Evolutionary conservation across 2,329 filamentous ascomycete species (phyloP).

Genomic region (Penicillium sp.): DNA sequence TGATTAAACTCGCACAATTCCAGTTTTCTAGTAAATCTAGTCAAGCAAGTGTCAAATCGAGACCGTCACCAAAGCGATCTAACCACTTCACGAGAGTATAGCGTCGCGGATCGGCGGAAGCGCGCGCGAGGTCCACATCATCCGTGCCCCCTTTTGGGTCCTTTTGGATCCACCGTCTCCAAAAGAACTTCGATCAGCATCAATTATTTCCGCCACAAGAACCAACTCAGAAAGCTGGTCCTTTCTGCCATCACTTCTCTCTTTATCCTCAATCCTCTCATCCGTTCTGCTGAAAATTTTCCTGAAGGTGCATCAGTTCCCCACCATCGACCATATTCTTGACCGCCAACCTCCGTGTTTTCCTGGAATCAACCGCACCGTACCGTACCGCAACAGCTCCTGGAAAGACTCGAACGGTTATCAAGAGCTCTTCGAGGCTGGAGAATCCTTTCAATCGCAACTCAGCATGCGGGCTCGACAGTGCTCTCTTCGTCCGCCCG

Average conservation of each 20-base stretch:
- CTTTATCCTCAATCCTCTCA: constrained; percentile 2
- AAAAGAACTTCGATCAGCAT: constrained; percentile 14
- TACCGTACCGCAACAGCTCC: background rate
- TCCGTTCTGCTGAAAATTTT: constrained; percentile 1
- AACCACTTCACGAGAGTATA: constrained; percentile 3
- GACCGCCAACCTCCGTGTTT: constrained; percentile 6
- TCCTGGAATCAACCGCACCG: background rate
- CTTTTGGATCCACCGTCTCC: constrained; percentile 19
- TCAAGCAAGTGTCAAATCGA: background rate
- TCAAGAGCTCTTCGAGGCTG: constrained; percentile 11
- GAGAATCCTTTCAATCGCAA: constrained; percentile 26
- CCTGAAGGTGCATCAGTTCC: background rate
- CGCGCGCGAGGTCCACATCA: constrained; percentile 10
- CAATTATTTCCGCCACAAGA: constrained; percentile 11
- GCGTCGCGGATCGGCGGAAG: constrained; percentile 15
- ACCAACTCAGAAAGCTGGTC: constrained; percentile 7
- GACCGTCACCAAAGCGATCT: background rate
- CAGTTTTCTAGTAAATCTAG: background rate
- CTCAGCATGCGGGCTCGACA: constrained; percentile 41
- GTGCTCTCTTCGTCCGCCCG: constrained; percentile 29
- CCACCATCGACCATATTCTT: background rate
- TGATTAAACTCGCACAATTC: background rate
- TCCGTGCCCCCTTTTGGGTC: constrained; percentile 20
- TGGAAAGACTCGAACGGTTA: background rate
- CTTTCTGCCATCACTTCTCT: constrained; percentile 2